phyloP scores from a whole-genome alignment of 148 eudicot genomes.

The Chenopodium quinoa region DNA sequence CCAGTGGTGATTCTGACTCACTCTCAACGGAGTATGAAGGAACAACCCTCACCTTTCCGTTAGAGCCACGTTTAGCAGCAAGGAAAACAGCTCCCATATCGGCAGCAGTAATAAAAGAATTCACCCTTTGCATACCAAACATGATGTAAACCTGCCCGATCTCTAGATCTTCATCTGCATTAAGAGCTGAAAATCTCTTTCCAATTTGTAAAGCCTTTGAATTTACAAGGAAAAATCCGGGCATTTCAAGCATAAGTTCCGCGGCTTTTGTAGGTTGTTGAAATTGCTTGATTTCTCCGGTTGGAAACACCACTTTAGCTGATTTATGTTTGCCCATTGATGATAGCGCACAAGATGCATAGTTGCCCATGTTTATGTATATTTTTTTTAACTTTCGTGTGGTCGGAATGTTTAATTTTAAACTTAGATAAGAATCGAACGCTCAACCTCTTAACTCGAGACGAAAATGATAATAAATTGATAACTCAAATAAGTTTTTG shows the following conservation, averaged over 20 bases:
- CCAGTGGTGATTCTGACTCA: conserved; percentile 1
- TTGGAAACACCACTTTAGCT: conserved; percentile 56
- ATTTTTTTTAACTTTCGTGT: too few relatives aligned
- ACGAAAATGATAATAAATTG: too few relatives aligned
- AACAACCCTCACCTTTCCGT: conserved; percentile 44
- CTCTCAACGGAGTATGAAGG: conserved; percentile 38
- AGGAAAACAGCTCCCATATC: conserved; percentile 70
- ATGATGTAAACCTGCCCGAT: conserved; percentile 54
- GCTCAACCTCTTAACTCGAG: too few relatives aligned
- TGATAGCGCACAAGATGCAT: conserved; percentile 61
- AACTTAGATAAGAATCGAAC: too few relatives aligned
- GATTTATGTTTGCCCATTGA: conserved; percentile 27
- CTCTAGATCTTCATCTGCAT: conserved; percentile 83
- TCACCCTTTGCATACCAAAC: conserved; percentile 71
- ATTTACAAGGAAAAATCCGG: conserved; percentile 55
- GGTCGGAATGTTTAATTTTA: too few relatives aligned
- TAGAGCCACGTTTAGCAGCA: conserved; percentile 43
- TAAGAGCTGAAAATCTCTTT: conserved; percentile 54
- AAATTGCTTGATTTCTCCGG: conserved; percentile 62
- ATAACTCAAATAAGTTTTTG: too few relatives aligned
- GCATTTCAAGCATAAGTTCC: conserved; percentile 78
- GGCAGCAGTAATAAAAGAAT: conserved; percentile 52
- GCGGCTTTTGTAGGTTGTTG: conserved; percentile 59
- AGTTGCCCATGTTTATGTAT: conserved; percentile 57
- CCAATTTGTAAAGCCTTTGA: conserved; percentile 53